Evolutionary conservation across 83 land plant species (phyloP).

Genomic region (Picea engelmannii): DNA sequence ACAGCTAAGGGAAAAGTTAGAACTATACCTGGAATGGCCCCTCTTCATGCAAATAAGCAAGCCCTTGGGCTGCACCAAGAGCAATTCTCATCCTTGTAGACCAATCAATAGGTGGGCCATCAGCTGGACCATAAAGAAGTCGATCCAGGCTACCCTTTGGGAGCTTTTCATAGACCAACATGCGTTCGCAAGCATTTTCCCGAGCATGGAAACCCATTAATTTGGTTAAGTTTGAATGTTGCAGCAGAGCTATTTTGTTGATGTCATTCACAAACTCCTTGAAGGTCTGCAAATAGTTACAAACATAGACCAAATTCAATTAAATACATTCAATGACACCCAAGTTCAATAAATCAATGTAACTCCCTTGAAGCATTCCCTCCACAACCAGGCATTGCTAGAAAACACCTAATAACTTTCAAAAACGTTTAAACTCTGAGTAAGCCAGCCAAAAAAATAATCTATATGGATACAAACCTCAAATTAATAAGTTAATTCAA

Average conservation of each 20-base stretch:
- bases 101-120: slow-evolving; percentile 83
- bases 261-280: slow-evolving; percentile 75
- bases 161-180: slow-evolving; percentile 80
- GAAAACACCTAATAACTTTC: neutral
- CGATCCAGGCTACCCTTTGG: slow-evolving; percentile 82
- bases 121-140: slow-evolving; percentile 64
- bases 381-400: neutral
- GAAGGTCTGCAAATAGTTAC: slow-evolving; percentile 28
- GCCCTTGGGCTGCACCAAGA: slow-evolving; percentile 86
- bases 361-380: neutral
- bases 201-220: slow-evolving; percentile 83
- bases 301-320: neutral
- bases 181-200: slow-evolving; percentile 62
- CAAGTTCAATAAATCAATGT: neutral
- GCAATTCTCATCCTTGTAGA: slow-evolving; percentile 74
- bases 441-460: neutral
- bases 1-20: neutral
- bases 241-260: slow-evolving; percentile 61
- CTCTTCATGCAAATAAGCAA: slow-evolving; percentile 83
- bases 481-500: too few species aligned
- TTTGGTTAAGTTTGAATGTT: slow-evolving; percentile 73
- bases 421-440: neutral
- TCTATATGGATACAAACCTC: neutral
- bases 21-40: slow-evolving; percentile 74
- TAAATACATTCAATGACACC: neutral